These are phyloP conservation scores for Verticillium alfalfae DNA, from an alignment of 2,329 filamentous ascomycete species.

Conservation along the genomic window DNA sequence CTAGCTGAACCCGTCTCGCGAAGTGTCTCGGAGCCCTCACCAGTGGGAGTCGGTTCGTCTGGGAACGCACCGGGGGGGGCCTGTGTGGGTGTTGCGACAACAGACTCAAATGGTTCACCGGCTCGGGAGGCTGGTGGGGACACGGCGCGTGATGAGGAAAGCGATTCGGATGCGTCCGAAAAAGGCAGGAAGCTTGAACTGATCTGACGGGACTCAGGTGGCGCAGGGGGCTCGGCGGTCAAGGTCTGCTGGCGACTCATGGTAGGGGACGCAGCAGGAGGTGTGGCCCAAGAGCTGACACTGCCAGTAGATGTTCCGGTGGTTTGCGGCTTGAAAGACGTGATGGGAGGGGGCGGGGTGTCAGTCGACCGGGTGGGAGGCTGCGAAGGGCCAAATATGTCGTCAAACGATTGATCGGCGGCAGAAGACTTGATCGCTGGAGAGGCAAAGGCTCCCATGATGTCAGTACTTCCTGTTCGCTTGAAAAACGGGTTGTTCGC, in stretches of 20 bases:
- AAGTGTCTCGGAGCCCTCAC: constrained; percentile 17
- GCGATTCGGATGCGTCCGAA: constrained; percentile 58
- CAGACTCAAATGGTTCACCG: constrained; percentile 46
- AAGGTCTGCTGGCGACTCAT: constrained; percentile 57
- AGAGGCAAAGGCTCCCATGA: constrained; percentile 48
- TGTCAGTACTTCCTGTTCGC: constrained; percentile 56
- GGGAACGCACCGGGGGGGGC: constrained; percentile 24
- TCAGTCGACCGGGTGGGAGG: constrained; percentile 32
- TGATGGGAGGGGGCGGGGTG: constrained; percentile 40
- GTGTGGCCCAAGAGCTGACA: constrained; percentile 44
- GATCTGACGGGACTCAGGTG: constrained; percentile 70
- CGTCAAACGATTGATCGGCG: constrained; percentile 72
- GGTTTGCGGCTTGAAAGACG: constrained; percentile 58
- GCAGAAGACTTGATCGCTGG: constrained; percentile 40
- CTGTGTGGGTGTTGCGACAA: constrained; percentile 15
- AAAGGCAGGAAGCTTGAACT: constrained; percentile 73
- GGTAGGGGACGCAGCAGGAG: constrained; percentile 56
- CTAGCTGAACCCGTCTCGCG: not conserved
- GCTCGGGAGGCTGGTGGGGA: constrained; percentile 57
- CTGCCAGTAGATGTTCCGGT: constrained; percentile 52
- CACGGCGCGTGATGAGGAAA: constrained; percentile 72
- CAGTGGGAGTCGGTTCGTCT: constrained; percentile 29
- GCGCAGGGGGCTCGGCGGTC: constrained; percentile 50
- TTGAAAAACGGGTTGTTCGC: constrained; percentile 96
- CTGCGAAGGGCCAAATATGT: constrained; percentile 73